Evolutionary conservation across 2,329 filamentous ascomycete genomes (phyloP).

Genomic region (Alternaria conjuncta): DNA sequence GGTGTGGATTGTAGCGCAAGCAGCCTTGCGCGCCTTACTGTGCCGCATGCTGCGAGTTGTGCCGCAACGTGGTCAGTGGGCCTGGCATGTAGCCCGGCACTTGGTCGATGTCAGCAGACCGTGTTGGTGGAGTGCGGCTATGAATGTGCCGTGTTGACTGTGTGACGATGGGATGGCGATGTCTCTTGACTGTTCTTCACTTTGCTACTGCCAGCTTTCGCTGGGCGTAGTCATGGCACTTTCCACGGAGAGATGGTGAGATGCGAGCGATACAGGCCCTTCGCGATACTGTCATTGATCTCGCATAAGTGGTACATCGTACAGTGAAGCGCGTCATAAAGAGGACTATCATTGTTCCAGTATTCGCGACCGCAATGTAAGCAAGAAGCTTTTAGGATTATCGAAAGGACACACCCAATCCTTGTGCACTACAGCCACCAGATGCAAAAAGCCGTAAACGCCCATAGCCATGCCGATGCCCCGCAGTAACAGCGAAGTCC

Average conservation of each 20-base stretch:
- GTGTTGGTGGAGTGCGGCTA: constrained; percentile 9
- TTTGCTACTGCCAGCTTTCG: background rate
- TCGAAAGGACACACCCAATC: background rate
- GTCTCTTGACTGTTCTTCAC: background rate
- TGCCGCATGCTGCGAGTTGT: background rate
- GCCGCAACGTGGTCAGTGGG: constrained; percentile 5
- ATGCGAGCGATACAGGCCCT: background rate
- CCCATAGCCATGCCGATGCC: background rate
- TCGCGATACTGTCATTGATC: background rate
- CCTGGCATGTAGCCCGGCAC: background rate
- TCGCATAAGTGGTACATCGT: background rate
- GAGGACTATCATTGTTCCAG: background rate
- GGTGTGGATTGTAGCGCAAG: background rate
- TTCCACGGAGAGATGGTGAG: background rate
- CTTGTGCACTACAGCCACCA: background rate
- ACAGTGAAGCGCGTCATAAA: background rate
- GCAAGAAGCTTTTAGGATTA: background rate
- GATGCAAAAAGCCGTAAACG: background rate
- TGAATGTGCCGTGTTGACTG: background rate
- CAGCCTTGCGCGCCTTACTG: background rate
- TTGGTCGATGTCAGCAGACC: background rate
- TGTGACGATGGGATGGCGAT: background rate
- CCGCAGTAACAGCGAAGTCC: background rate
- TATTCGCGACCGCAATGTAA: background rate
- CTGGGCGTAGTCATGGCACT: background rate